Conservation (phyloP, 345 rosid genomes). For the Camelina laxa region DNA sequence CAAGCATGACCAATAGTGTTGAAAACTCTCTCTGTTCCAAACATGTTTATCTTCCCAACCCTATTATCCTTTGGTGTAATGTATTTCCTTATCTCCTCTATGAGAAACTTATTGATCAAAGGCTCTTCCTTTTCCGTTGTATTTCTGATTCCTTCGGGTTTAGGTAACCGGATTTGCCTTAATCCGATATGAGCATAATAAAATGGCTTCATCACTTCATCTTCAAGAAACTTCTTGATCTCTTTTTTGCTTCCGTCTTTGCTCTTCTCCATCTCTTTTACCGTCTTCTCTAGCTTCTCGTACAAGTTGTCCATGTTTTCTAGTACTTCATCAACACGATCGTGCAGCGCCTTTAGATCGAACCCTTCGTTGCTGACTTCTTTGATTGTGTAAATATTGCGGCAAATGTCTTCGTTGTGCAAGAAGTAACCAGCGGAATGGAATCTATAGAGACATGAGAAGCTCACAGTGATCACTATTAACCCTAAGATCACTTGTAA, state of each 20-base stretch:
- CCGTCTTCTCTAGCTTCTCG: constrained; percentile 63
- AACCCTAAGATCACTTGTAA: constrained; percentile 69
- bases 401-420: constrained; percentile 71
- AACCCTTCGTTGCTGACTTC: constrained; percentile 53
- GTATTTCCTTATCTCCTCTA: constrained; percentile 80
- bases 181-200: constrained; percentile 67
- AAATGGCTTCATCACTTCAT: constrained; percentile 77
- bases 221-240: constrained; percentile 63
- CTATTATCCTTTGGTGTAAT: constrained; percentile 71
- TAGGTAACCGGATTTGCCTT: constrained; percentile 69
- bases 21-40: constrained; percentile 68
- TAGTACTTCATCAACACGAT: constrained; percentile 62
- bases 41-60: constrained; percentile 65
- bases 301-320: constrained; percentile 61
- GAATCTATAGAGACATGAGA: constrained; percentile 70
- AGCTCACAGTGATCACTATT: constrained; percentile 62
- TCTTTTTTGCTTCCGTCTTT: constrained; percentile 56
- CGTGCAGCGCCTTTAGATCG: constrained; percentile 49
- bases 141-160: constrained; percentile 52
- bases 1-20: constrained; percentile 87
- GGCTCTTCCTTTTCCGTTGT: constrained; percentile 62
- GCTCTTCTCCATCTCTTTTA: constrained; percentile 66
- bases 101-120: constrained; percentile 66
- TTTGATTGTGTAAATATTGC: constrained; percentile 53
- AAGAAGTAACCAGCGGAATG: constrained; percentile 71